A percentile compares a stretch with the other conserved stretches of the same genome.
Conservation (phyloP, 768 basidiomycete species). For the Naganishia kalamii region DNA sequence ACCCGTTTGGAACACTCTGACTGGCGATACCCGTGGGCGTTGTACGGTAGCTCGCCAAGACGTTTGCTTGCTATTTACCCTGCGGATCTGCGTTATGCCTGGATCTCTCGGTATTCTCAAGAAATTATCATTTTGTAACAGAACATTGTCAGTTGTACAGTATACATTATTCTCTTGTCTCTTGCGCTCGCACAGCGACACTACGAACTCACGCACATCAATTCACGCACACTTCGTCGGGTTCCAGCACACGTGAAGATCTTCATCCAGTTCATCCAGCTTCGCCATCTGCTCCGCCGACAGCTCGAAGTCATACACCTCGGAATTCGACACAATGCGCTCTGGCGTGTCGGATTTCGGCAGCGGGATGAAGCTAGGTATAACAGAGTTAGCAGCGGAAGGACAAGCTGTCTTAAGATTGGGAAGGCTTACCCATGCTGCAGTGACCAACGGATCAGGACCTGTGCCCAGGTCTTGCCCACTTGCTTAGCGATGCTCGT, state of each 20-base stretch:
- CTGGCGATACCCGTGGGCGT: too few relatives aligned
- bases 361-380: conserved; percentile 67
- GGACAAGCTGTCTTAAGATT: not conserved
- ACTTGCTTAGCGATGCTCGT: conserved; percentile 35
- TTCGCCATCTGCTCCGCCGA: conserved; percentile 22
- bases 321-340: conserved; percentile 47
- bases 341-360: conserved; percentile 61
- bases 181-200: too few relatives aligned
- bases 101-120: too few relatives aligned
- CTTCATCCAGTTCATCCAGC: conserved; percentile 68
- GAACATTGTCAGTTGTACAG: too few relatives aligned
- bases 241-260: conserved; percentile 40
- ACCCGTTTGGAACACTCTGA: too few relatives aligned
- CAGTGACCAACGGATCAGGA: conserved; percentile 51
- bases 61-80: too few relatives aligned
- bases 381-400: not conserved
- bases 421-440: conserved; percentile 47
- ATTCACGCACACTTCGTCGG: conserved; percentile 29
- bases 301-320: conserved; percentile 71
- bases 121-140: too few relatives aligned
- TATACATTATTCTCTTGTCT: too few relatives aligned
- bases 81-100: too few relatives aligned
- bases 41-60: too few relatives aligned
- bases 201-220: too few relatives aligned
- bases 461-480: conserved; percentile 47